Percentiles rank a stretch among this genome's conserved stretches.
Evolutionary conservation across 257 asterid genomes (phyloP).

Genomic region (Forsythia viridissima): DNA sequence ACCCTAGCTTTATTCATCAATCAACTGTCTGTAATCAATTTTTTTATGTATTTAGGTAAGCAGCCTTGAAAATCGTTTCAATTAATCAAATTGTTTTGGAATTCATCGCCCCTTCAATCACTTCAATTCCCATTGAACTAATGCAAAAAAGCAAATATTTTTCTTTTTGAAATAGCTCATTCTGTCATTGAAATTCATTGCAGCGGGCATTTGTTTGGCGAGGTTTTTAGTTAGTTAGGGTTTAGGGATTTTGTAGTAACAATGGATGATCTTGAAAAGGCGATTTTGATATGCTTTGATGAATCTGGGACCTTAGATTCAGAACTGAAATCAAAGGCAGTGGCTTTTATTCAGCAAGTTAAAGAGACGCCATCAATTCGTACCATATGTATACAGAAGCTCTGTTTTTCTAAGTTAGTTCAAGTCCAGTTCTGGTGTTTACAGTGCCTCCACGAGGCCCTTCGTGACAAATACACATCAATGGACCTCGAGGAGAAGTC

Average conservation of each 20-base stretch:
- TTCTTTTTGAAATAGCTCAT: background rate
- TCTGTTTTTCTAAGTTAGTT: constrained; percentile 56
- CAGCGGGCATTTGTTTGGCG: background rate
- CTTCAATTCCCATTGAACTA: background rate
- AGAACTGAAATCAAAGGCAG: constrained; percentile 69
- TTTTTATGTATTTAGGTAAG: background rate
- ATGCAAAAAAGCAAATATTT: background rate
- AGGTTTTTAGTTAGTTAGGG: constrained; percentile 28
- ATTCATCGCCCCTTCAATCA: background rate
- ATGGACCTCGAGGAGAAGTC: constrained; percentile 72
- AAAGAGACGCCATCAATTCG: constrained; percentile 71
- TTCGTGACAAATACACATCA: constrained; percentile 61
- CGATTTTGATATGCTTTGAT: constrained; percentile 81
- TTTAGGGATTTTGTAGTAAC: constrained; percentile 44
- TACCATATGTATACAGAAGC: constrained; percentile 69
- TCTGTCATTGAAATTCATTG: background rate
- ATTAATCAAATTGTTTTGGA: background rate
- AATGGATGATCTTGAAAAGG: constrained; percentile 97
- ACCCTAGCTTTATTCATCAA: background rate
- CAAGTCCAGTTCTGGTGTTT: constrained; percentile 97
- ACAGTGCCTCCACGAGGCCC: constrained; percentile 80
- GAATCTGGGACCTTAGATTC: constrained; percentile 75
- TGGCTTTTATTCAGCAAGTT: constrained; percentile 63
- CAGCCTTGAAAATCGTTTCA: background rate
- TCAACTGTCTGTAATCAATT: background rate